Evolutionary conservation across 1,139 yeast genomes (phyloP), one percentile per base, ranked within the genome.

Genomic region (Meyerozyma sp.): DNA sequence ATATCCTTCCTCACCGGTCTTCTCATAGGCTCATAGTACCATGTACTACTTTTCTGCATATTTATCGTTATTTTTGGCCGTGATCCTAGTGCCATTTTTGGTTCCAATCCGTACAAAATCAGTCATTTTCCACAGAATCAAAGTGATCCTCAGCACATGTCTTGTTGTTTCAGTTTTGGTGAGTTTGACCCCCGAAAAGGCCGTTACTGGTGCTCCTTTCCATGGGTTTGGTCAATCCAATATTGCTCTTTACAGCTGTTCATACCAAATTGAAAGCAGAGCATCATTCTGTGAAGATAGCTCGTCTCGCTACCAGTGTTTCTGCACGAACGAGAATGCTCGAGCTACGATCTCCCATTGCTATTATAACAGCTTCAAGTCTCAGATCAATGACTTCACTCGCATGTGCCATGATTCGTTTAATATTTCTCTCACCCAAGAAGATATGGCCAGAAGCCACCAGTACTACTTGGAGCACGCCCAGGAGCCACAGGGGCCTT

Each of bases 331-430:
- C 46, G 49, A 50, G 10, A 55, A 61, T 39, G 74, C 75, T 1
- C 55, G 71, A 51, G 68, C 75, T n/a, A 68, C 75, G 1, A 62
- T 70, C 40, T 59, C 75, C 7, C 66, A 65, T 46, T 73, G 77
- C 48, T 70, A 64, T 49, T 40, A 50, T 13, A 43, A 47, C 2
- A 63, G 62, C 3, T 60, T 61, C 45, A 58, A 59, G 2, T 41
- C 50, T 1, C 56, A 59, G 36, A 52, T 66, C n/a, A 52, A 49
- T 25, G 49, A 60, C 9, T 62, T 67, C 44, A 40, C 70, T 14
- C 45, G 49, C 8, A 49, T 52, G 49, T 72, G 77, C 51, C 45
- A 51, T n/a, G 42, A 41, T 1, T 52, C 56, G 4, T 59, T 43
- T 40, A 61, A 66, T 38, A 54, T 57, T 6, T 49, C 60, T 1